phyloP scores from a whole-genome alignment of 2,329 filamentous ascomycete genomes.

The Ophiostoma novo-ulmi region DNA sequence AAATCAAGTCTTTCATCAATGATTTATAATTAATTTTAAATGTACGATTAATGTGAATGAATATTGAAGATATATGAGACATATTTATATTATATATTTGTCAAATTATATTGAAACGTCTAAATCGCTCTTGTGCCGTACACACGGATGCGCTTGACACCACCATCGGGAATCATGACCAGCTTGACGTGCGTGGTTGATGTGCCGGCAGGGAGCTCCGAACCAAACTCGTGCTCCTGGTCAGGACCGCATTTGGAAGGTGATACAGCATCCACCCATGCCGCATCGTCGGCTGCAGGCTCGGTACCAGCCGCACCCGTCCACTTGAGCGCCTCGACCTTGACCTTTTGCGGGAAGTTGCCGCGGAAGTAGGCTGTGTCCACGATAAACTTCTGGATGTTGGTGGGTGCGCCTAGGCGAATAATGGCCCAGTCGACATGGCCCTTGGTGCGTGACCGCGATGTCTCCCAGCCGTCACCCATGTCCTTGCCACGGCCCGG shows the following conservation, averaged over 20 bases:
- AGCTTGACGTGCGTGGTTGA: conserved; percentile 80
- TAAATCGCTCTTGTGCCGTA: conserved; percentile 56
- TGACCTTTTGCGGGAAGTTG: conserved; percentile 75
- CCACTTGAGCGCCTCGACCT: conserved; percentile 59
- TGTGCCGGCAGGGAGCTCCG: conserved; percentile 47
- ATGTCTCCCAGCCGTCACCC: conserved; percentile 85
- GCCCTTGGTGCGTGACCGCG: conserved; percentile 62
- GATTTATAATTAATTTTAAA: too few relatives aligned
- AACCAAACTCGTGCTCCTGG: conserved; percentile 62
- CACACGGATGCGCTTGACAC: conserved; percentile 79
- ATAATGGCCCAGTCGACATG: conserved; percentile 81
- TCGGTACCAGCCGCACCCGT: conserved; percentile 50
- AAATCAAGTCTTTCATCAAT: too few relatives aligned
- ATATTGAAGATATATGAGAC: too few relatives aligned
- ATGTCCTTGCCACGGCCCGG: conserved; percentile 60
- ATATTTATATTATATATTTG: not conserved
- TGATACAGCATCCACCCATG: conserved; percentile 61
- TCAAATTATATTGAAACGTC: not conserved
- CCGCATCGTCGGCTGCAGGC: conserved; percentile 51
- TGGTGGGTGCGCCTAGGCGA: conserved; percentile 61
- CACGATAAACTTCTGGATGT: conserved; percentile 62
- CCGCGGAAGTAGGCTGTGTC: conserved; percentile 81
- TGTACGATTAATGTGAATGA: too few relatives aligned
- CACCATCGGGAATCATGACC: conserved; percentile 88
- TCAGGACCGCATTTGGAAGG: conserved; percentile 68